Conservation (phyloP, 345 rosid genomes). For the Cardamine occulta region DNA sequence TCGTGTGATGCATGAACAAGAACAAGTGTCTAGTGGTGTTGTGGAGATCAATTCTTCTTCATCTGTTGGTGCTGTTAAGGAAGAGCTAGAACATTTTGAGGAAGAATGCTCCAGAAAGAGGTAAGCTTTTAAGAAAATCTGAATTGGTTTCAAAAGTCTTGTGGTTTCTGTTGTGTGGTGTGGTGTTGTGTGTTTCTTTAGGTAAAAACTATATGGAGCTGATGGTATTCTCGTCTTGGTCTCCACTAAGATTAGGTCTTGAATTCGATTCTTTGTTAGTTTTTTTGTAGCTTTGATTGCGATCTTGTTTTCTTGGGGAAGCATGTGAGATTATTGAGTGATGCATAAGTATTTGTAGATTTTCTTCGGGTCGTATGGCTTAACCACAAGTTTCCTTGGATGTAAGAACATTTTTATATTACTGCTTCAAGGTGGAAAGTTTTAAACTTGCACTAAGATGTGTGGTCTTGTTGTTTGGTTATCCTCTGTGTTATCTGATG, state of each 20-base stretch:
- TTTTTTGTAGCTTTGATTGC: background rate
- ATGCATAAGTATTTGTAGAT: background rate
- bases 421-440: background rate
- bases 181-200: constrained; percentile 12
- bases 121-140: constrained; percentile 20
- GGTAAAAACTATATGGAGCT: background rate
- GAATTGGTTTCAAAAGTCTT: constrained; percentile 8
- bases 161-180: background rate
- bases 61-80: constrained; percentile 42
- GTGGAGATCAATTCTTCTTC: constrained; percentile 45
- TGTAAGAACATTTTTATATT: background rate
- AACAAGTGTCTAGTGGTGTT: constrained; percentile 15
- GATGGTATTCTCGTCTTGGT: background rate
- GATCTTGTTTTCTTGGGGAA: background rate
- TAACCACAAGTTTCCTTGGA: background rate
- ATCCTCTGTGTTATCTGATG: constrained; percentile 6
- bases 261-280: background rate
- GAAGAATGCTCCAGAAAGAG: constrained; percentile 45
- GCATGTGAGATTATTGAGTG: background rate
- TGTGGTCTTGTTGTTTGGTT: constrained; percentile 19
- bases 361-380: background rate
- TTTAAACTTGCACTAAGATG: background rate
- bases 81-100: constrained; percentile 31
- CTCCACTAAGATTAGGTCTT: background rate
- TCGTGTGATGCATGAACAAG: constrained; percentile 8